Percentiles rank a stretch among this genome's conserved stretches.
Conservation (phyloP, 2,329 filamentous ascomycete genomes). For the Pseudogymnoascus sp. region DNA sequence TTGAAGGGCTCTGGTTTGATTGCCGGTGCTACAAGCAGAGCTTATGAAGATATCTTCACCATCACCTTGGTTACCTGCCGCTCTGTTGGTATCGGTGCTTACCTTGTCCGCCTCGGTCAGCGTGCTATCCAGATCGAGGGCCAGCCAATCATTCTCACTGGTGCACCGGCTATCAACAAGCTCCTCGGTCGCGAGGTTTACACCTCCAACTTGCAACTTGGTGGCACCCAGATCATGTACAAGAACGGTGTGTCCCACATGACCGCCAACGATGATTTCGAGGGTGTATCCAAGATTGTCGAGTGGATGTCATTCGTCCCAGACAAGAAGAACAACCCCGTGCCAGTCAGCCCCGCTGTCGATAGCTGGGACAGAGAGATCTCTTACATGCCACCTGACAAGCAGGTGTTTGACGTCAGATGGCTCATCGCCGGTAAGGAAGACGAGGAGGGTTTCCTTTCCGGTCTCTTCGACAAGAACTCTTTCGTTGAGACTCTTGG, state of each 20-base stretch:
- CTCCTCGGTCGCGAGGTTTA: slow-evolving; percentile 96
- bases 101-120: slow-evolving; percentile 95
- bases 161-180: slow-evolving; percentile 96
- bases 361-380: slow-evolving; percentile 93
- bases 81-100: slow-evolving; percentile 98
- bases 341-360: slow-evolving; percentile 79
- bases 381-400: slow-evolving; percentile 67
- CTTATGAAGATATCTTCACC: slow-evolving; percentile 98
- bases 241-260: slow-evolving; percentile 99
- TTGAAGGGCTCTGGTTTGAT: slow-evolving; percentile 95
- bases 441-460: slow-evolving; percentile 69
- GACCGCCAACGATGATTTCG: slow-evolving; percentile 95
- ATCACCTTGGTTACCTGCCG: slow-evolving; percentile 95
- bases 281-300: slow-evolving; percentile 94
- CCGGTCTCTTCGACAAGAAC: slow-evolving; percentile 90
- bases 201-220: slow-evolving; percentile 96
- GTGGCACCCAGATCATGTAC: slow-evolving; percentile 99
- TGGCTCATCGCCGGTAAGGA: slow-evolving; percentile 87
- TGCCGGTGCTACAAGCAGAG: slow-evolving; percentile 90
- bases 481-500: slow-evolving; percentile 96
- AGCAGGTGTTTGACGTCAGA: slow-evolving; percentile 83
- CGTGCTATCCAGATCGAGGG: slow-evolving; percentile 98
- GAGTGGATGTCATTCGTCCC: slow-evolving; percentile 97
- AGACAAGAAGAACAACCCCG: slow-evolving; percentile 85
- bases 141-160: slow-evolving; percentile 96